A percentile compares a stretch with the other conserved stretches of the same genome.
phyloP scores from a whole-genome alignment of 169 alveolate genomes.

The Eimeria brunetti region DNA sequence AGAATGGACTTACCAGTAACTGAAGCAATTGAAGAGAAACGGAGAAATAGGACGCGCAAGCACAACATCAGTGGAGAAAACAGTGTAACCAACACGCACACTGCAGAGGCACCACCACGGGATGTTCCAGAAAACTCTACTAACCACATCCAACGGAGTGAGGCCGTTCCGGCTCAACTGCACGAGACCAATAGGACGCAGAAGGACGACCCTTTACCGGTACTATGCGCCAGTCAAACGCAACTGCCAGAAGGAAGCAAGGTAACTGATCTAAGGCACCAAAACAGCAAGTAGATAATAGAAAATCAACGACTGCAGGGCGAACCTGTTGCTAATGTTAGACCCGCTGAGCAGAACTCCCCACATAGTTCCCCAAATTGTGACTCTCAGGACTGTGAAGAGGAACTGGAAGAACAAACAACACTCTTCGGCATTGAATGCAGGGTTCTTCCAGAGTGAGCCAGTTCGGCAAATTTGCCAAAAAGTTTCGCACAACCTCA shows the following conservation, averaged over 20 bases:
- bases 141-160: background rate
- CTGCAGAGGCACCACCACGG: background rate
- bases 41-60: background rate
- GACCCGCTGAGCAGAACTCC: background rate
- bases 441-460: slow-evolving; percentile 25
- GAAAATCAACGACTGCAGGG: background rate
- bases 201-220: background rate
- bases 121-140: background rate
- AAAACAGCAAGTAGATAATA: too few relatives aligned
- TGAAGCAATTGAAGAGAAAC: background rate
- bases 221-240: background rate
- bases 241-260: background rate
- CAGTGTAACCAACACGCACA: background rate
- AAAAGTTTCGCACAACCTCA: background rate
- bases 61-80: background rate
- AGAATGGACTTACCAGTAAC: background rate
- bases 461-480: background rate
- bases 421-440: slow-evolving; percentile 37
- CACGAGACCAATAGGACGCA: background rate
- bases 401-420: background rate
- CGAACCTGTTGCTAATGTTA: background rate
- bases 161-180: background rate
- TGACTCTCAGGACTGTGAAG: background rate
- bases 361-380: background rate
- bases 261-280: background rate